phyloP scores from a whole-genome alignment of 2,329 filamentous ascomycete genomes.

The Sporothrix euskadiensis region DNA sequence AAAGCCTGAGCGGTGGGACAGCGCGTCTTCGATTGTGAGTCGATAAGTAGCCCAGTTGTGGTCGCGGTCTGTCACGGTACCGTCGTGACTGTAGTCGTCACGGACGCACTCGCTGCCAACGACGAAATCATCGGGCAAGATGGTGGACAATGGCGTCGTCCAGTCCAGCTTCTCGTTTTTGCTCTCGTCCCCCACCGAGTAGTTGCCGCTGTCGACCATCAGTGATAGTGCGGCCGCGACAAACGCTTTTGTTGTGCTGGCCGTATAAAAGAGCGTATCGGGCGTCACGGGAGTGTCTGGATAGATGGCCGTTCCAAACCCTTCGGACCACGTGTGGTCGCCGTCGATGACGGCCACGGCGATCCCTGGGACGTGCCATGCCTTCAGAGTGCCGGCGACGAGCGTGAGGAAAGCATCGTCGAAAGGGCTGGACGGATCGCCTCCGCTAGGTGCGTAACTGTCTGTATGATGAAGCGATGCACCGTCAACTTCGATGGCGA shows the following conservation, averaged over 20 bases:
- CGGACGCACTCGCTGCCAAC: constrained; percentile 6
- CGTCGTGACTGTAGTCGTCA: not conserved
- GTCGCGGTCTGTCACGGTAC: constrained; percentile 38
- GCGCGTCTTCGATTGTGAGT: constrained; percentile 54
- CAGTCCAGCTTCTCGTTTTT: constrained; percentile 42
- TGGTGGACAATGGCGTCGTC: constrained; percentile 47
- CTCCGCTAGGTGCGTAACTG: not conserved
- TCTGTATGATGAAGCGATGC: no score
- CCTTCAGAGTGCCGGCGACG: constrained; percentile 27
- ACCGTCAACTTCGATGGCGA: not conserved
- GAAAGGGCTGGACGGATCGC: constrained; percentile 22
- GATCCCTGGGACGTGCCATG: constrained; percentile 52
- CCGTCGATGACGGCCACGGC: constrained; percentile 52
- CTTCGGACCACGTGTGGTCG: constrained; percentile 46
- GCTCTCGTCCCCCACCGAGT: constrained; percentile 27
- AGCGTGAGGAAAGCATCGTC: constrained; percentile 28
- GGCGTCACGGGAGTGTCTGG: constrained; percentile 45
- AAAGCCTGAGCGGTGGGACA: constrained; percentile 54
- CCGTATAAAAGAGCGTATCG: constrained; percentile 55
- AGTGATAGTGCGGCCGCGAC: constrained; percentile 52
- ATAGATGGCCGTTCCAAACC: constrained; percentile 46
- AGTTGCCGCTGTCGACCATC: constrained; percentile 49
- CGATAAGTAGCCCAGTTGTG: constrained; percentile 44
- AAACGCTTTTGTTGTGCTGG: constrained; percentile 57
- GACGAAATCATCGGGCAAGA: constrained; percentile 54